Percentiles rank a stretch among this genome's conserved stretches.
These are phyloP conservation scores for Polychytrium aggregatum DNA, from an alignment of 192 early-diverging fungal genomes.

Conservation along the genomic window DNA sequence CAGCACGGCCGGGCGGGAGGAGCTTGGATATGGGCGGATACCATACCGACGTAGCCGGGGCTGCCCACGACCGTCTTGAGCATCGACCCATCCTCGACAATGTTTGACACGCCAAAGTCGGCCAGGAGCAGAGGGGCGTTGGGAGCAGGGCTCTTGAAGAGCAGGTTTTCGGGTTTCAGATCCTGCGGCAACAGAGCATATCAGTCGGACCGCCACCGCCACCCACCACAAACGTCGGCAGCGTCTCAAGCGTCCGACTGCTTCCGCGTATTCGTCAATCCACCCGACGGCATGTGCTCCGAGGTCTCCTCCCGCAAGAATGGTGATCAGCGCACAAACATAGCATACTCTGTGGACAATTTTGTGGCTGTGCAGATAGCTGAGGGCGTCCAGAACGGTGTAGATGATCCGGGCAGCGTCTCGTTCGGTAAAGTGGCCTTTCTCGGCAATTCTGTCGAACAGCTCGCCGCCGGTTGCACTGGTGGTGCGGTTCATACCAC, in stretches of 20 bases:
- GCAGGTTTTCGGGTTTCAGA: slow-evolving; percentile 42
- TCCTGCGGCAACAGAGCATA: too few species aligned
- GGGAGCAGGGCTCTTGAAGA: slow-evolving; percentile 15
- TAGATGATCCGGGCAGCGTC: slow-evolving; percentile 72
- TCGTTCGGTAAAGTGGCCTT: slow-evolving; percentile 55
- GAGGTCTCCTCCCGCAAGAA: background rate
- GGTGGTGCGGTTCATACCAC: background rate
- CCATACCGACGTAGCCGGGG: slow-evolving; percentile 42
- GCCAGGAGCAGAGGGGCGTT: slow-evolving; percentile 34
- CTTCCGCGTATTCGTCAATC: background rate
- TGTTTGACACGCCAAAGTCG: slow-evolving; percentile 45
- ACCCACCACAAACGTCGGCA: background rate
- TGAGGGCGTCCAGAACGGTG: slow-evolving; percentile 68
- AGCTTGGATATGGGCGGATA: too few species aligned
- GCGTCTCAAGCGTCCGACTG: background rate
- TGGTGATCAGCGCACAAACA: background rate
- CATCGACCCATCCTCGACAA: slow-evolving; percentile 31
- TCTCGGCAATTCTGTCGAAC: slow-evolving; percentile 70
- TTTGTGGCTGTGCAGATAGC: slow-evolving; percentile 70
- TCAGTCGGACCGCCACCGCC: background rate
- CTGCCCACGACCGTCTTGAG: slow-evolving; percentile 34
- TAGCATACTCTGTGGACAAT: slow-evolving; percentile 68
- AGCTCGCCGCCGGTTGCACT: slow-evolving; percentile 87
- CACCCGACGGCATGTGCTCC: background rate
- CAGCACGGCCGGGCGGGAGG: background rate